A percentile compares a stretch with the other conserved stretches of the same genome.
phyloP scores from a whole-genome alignment of 352 stramenopile genomes.

The Phytophthora sojae region DNA sequence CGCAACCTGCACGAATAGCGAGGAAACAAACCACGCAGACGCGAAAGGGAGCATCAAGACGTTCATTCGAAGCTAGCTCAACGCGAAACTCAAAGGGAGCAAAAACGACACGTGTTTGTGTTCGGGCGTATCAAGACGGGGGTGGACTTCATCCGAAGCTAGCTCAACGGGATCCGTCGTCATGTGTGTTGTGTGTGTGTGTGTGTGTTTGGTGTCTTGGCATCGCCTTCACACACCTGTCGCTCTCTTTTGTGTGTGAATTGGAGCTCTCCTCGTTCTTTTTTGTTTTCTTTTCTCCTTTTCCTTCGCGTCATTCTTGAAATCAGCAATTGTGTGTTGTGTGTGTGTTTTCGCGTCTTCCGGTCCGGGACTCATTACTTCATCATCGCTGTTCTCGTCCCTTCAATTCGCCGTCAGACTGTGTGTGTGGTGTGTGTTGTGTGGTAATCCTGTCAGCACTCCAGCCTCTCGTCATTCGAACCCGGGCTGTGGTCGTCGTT shows the following conservation, averaged over 20 bases:
- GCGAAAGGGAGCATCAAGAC: too few relatives aligned
- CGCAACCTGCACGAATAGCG: slow-evolving; percentile 10
- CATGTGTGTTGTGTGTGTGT: slow-evolving; percentile 26
- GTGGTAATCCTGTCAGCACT: slow-evolving; percentile 17
- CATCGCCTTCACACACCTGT: slow-evolving; percentile 7
- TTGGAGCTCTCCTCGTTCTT: slow-evolving; percentile 11
- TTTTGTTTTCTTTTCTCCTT: slow-evolving; percentile 19
- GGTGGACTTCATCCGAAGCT: slow-evolving; percentile 18
- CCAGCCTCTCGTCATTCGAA: neutral
- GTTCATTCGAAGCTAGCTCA: too few relatives aligned
- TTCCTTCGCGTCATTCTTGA: slow-evolving; percentile 30
- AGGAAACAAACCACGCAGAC: slow-evolving; percentile 3
- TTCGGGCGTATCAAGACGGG: slow-evolving; percentile 21
- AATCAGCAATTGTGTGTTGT: slow-evolving; percentile 11
- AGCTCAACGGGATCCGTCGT: slow-evolving; percentile 21
- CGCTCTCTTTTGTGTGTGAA: slow-evolving; percentile 17
- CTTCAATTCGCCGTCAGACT: slow-evolving; percentile 20
- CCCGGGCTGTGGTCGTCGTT: slow-evolving; percentile 4
- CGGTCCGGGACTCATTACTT: slow-evolving; percentile 22
- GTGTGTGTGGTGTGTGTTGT: slow-evolving; percentile 14
- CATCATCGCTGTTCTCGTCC: slow-evolving; percentile 14
- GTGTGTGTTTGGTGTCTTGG: slow-evolving; percentile 29
- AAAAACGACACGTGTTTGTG: slow-evolving; percentile 36
- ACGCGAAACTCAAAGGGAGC: slow-evolving; percentile 13
- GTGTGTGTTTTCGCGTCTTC: slow-evolving; percentile 30